Evolutionary conservation across 495 filamentous ascomycete genomes (phyloP).

Genomic region (Clavariopsis aquatica): DNA sequence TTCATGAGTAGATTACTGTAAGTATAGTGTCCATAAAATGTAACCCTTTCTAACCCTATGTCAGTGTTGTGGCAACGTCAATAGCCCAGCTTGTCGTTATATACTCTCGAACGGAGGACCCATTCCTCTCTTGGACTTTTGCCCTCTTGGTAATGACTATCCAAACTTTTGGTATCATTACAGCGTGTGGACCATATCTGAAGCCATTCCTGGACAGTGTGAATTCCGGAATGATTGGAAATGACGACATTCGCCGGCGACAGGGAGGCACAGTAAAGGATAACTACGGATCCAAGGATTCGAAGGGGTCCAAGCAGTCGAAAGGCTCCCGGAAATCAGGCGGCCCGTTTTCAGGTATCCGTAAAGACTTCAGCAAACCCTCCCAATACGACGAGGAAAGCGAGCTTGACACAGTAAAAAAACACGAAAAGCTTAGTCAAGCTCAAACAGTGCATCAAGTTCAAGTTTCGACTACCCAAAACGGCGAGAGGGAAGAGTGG

Average conservation of each 20-base stretch:
- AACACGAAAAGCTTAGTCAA: neutral
- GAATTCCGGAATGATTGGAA: conserved; percentile 48
- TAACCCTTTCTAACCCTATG: neutral
- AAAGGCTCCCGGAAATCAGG: neutral
- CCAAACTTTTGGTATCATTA: conserved; percentile 47
- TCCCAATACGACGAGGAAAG: conserved; percentile 5
- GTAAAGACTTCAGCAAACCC: neutral
- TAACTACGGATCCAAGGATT: neutral
- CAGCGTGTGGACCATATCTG: conserved; percentile 52
- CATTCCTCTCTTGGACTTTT: conserved; percentile 43
- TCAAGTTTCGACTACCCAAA: neutral
- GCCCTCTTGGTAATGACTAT: conserved; percentile 32
- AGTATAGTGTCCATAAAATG: conserved; percentile 16
- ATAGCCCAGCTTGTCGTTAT: conserved; percentile 44
- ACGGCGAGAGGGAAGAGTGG: neutral
- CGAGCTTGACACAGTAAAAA: neutral
- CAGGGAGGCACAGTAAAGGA: conserved; percentile 3
- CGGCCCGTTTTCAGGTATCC: neutral
- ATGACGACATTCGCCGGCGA: conserved; percentile 43
- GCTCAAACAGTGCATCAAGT: neutral
- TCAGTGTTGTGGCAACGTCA: conserved; percentile 44
- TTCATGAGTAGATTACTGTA: conserved; percentile 48
- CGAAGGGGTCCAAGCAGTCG: conserved; percentile 7
- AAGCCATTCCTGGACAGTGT: conserved; percentile 52
- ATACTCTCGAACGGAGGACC: conserved; percentile 41